Percentiles rank a stretch among this genome's conserved stretches.
Evolutionary conservation across 2,329 filamentous ascomycete genomes (phyloP).

Genomic region (Zelopaecilomyces penicillatus): DNA sequence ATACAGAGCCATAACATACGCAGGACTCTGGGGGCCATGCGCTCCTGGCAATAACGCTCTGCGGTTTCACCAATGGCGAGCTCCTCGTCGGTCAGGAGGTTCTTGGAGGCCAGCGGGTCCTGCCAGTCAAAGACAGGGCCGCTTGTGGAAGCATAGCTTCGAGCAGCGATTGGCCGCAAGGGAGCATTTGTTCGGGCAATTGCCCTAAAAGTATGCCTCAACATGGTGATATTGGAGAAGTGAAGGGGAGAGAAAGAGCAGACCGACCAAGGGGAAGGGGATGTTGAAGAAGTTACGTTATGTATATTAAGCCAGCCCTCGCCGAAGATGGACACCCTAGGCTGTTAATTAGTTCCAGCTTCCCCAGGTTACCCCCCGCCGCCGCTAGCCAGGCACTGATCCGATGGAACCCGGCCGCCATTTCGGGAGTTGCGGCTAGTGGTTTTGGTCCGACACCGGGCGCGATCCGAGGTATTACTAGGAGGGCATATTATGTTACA

Average conservation of each 20-base stretch:
- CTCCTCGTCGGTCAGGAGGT: conserved; percentile 82
- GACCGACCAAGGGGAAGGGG: not conserved
- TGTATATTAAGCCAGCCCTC: conserved; percentile 2
- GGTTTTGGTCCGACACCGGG: too few species aligned
- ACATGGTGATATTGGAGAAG: conserved; percentile 15
- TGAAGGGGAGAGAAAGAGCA: not conserved
- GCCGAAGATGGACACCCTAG: not conserved
- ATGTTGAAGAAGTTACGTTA: conserved; percentile 13
- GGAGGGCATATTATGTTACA: too few species aligned
- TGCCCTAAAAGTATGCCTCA: conserved; percentile 22
- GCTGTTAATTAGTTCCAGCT: not conserved
- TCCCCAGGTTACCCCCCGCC: conserved; percentile 2
- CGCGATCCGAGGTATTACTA: not conserved
- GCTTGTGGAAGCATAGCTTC: conserved; percentile 28
- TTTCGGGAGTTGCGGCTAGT: conserved; percentile 14
- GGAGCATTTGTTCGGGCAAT: conserved; percentile 17
- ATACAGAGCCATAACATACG: conserved; percentile 44
- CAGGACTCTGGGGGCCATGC: conserved; percentile 73
- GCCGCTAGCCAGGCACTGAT: conserved; percentile 12
- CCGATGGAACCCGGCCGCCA: conserved; percentile 21
- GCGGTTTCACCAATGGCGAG: conserved; percentile 83
- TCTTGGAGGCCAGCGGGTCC: conserved; percentile 70
- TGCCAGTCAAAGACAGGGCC: conserved; percentile 70
- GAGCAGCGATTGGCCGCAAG: conserved; percentile 18
- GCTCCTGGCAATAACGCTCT: conserved; percentile 88